Evolutionary conservation across 495 filamentous ascomycete genomes (phyloP).

Genomic region (Ascobolus immersus): DNA sequence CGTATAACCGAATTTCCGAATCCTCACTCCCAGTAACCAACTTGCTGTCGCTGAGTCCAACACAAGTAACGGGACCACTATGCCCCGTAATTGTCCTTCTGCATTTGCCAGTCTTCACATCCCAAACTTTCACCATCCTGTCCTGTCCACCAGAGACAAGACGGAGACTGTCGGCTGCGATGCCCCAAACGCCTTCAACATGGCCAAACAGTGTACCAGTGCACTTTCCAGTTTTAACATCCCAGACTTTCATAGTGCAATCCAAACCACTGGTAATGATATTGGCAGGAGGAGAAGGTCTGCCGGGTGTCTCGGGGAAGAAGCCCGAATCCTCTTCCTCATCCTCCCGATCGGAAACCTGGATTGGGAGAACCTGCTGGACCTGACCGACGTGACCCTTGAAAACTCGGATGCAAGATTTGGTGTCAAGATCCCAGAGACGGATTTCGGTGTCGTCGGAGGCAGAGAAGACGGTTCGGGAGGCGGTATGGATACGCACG

Average conservation of each 20-base stretch:
- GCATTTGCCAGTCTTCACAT: constrained; percentile 68
- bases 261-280: constrained; percentile 84
- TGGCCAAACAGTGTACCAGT: constrained; percentile 88
- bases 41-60: constrained; percentile 64
- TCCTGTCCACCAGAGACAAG: constrained; percentile 78
- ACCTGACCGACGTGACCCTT: constrained; percentile 80
- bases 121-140: constrained; percentile 91
- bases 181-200: constrained; percentile 82
- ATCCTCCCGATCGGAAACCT: constrained; percentile 56
- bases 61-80: constrained; percentile 67
- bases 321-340: constrained; percentile 33
- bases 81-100: constrained; percentile 81
- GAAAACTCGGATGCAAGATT: constrained; percentile 49
- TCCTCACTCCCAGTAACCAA: constrained; percentile 85
- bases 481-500: constrained; percentile 54
- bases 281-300: constrained; percentile 54
- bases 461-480: constrained; percentile 68
- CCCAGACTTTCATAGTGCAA: constrained; percentile 78
- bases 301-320: constrained; percentile 29
- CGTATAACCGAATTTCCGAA: constrained; percentile 66
- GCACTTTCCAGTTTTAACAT: constrained; percentile 54
- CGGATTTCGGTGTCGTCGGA: constrained; percentile 80
- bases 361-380: constrained; percentile 62
- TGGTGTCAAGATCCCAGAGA: constrained; percentile 80
- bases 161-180: constrained; percentile 73